phyloP scores from a whole-genome alignment of 768 basidiomycete genomes.

The Pleurotus platypus region DNA sequence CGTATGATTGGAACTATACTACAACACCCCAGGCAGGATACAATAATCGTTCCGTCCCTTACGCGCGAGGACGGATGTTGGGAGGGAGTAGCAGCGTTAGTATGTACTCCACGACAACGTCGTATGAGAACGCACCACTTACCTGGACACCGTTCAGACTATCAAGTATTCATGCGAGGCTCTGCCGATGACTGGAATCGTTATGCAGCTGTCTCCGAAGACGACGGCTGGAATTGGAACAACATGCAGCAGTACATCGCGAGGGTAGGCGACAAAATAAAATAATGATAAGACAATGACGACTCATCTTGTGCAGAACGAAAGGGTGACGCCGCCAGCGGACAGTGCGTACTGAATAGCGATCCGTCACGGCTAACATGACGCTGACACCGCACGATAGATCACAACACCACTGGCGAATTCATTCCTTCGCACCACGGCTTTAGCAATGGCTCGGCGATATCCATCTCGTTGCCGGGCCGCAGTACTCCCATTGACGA shows the following conservation, averaged over 20 bases:
- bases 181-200: slow-evolving; percentile 21
- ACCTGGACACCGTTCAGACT: slow-evolving; percentile 8
- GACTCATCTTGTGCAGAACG: slow-evolving; percentile 22
- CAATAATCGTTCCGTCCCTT: slow-evolving; percentile 11
- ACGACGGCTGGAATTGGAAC: slow-evolving; percentile 26
- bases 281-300: too few species aligned
- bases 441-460: slow-evolving; percentile 21
- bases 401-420: slow-evolving; percentile 31
- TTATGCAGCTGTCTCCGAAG: slow-evolving; percentile 18
- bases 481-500: slow-evolving; percentile 25
- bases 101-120: background rate
- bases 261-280: background rate
- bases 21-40: slow-evolving; percentile 15
- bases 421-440: slow-evolving; percentile 35
- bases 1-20: slow-evolving; percentile 17
- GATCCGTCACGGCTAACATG: background rate
- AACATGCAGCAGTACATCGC: slow-evolving; percentile 16
- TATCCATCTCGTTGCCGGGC: slow-evolving; percentile 26
- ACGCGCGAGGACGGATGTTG: slow-evolving; percentile 15
- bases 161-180: slow-evolving; percentile 19
- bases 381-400: background rate
- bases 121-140: too few species aligned
- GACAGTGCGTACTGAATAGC: slow-evolving; percentile 17
- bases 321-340: slow-evolving; percentile 30
- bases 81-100: slow-evolving; percentile 14